Base-by-base conservation (phyloP, 306 rosid species). In the Dalbergia cochinchinensis region DNA sequence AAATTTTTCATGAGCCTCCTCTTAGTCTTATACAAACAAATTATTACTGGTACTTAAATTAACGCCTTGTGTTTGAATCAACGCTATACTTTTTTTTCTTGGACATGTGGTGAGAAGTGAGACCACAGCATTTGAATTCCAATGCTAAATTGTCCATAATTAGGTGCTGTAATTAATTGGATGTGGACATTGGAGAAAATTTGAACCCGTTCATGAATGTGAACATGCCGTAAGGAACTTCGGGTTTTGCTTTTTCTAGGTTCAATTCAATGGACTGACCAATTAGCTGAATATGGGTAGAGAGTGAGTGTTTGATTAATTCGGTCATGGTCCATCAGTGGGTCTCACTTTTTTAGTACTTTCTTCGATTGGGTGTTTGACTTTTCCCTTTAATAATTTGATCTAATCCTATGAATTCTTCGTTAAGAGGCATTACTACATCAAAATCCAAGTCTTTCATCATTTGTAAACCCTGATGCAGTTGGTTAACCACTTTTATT, bases 181-280 rank as follows among this genome's bases (percentile, higher is more conserved):
- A 80, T 5, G 63, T 48, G 13, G 82, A 69, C 73, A 26, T 39
- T 2, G 51, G 6, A 67, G 58, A 31, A 68, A 67, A 63, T 37
- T 6, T 0, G 51, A 69, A 39, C 8, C 15, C 39, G 67, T 84
- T 65, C 82, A 80, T 80, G 85, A 76, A 84, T 80, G 83, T 58
- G 87, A 80, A 84, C 80, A 37, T 66, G 70, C 16, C 60, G 59
- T 72, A 70, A n/a, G 15, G 41, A 73, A 73, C 12, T 33, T 55
- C 11, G 20, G 63, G 35, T 15, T 76, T 69, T 48, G 44, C 11
- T 0, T 31, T 34, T 14, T 55, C 16, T 39, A 33, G 58, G 14
- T 59, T 67, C 41, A 50, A 44, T 83, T 75, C 86, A 78, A 39
- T 78, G 86, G 53, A 48, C 58, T 83, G 83, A 73, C 80, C 53